Conservation (phyloP, 257 asterid genomes). For the Solanum dulcamara region DNA sequence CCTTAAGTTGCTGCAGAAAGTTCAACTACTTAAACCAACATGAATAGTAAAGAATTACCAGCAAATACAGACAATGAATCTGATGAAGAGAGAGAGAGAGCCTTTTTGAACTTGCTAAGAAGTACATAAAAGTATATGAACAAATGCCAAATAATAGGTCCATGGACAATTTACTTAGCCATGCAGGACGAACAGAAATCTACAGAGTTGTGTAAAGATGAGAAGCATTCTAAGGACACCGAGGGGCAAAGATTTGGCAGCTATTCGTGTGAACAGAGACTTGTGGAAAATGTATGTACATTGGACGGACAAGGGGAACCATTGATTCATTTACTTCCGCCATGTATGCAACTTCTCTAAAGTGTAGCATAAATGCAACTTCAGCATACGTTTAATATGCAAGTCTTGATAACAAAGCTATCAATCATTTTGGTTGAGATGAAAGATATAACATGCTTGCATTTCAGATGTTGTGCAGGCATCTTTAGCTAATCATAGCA, state of each 20-base stretch:
- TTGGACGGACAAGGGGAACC: not conserved
- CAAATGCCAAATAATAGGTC: not conserved
- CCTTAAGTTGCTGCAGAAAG: constrained; percentile 69
- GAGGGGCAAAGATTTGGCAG: not conserved
- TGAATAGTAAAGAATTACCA: not conserved
- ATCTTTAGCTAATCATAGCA: not conserved
- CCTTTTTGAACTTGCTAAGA: not conserved
- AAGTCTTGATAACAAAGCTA: not conserved
- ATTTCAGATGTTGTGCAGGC: not conserved
- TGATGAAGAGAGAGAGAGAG: not conserved
- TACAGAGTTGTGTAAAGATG: not conserved
- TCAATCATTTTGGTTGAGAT: not conserved
- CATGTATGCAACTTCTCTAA: not conserved
- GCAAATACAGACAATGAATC: not conserved
- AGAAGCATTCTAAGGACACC: not conserved
- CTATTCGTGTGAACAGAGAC: not conserved
- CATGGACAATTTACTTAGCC: not conserved
- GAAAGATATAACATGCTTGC: not conserved
- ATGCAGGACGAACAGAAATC: not conserved
- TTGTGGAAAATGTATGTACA: not conserved
- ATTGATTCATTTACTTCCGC: not conserved
- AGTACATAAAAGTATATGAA: not conserved
- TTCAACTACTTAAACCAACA: not conserved
- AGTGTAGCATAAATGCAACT: not conserved
- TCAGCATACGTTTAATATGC: not conserved